Conservation (phyloP, 805 yeast genomes). For the Debaryomyces tyrocola region DNA sequence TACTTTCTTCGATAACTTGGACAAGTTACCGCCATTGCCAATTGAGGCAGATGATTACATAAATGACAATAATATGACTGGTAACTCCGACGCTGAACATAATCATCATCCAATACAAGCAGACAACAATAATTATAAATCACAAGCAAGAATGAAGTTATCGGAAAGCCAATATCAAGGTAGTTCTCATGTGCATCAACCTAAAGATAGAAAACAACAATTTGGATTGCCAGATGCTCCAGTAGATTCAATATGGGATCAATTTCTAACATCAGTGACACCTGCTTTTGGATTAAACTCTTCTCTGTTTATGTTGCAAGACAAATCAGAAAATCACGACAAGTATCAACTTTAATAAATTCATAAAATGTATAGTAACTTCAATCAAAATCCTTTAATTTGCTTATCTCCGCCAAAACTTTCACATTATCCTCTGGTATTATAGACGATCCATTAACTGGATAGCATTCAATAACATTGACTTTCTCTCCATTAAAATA, state of each 20-base stretch:
- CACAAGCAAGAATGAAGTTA: not conserved
- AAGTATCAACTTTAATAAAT: too few relatives aligned
- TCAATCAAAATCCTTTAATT: constrained; percentile 7
- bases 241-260: constrained; percentile 69
- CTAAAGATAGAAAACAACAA: constrained; percentile 53
- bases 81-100: not conserved
- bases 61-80: not conserved
- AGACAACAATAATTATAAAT: not conserved
- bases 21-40: constrained; percentile 21
- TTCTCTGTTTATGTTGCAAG: not conserved
- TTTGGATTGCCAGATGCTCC: constrained; percentile 64
- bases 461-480: constrained; percentile 21
- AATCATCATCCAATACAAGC: not conserved
- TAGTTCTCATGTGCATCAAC: not conserved
- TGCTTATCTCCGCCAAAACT: constrained; percentile 16
- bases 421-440: constrained; percentile 8
- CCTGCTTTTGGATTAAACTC: not conserved
- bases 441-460: constrained; percentile 11
- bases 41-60: too few relatives aligned
- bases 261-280: constrained; percentile 43
- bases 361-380: not conserved
- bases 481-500: constrained; percentile 28
- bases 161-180: not conserved
- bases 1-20: constrained; percentile 50
- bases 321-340: too few relatives aligned